Evolutionary conservation across 108 stramenopile species (phyloP), one percentile per base, ranked within the genome.

Genomic region (Cyclostephanos invisitatus): DNA sequence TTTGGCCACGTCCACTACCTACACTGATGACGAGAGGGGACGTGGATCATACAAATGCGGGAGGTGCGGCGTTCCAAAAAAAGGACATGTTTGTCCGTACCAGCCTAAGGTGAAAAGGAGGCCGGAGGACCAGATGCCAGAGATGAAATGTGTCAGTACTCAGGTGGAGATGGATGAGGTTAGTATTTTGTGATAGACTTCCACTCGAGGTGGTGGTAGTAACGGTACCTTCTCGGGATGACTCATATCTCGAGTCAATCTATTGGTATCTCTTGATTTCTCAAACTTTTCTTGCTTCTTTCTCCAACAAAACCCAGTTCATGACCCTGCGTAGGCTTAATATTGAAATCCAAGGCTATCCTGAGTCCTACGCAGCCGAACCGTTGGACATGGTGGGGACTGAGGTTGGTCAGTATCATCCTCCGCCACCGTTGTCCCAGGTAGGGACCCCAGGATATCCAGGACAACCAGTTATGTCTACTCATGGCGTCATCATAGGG

Each of bases 81-180:
- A 94, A 64, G 95, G 95, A 14, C 95, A 96, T 81, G 81, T 94
- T 25, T 96, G 95, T 85, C 95, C 95, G 7, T 96, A 96, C 74
- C 92, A 96, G 70, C 92, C 95, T 8, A 91, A 91, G 62, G 68
- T 96, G 54, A 91, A 91, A 50, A 81, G 91, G 29, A 81, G 83
- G 56, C 78, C 91, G n/a, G 90, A 88, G 29, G 91, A 91, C 28
- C 89, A 90, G 14, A 72, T 83, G 15, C 94, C 94, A 9, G 90
- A 91, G 54, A 91, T 88, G 87, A 87, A 88, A 67, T 85, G 84
- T 71, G 91, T 90, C 36, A 89, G 88, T 22, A 88, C 91, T 44
- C 93, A 95, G 68, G 93, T 95, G 18, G 93, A 95, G 70, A 91
- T 92, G 89, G 93, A 95, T 77, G 93, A 92, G 76, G 84, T 85